phyloP scores from a whole-genome alignment of 495 filamentous ascomycete species.

The Lasiosphaeria miniovina region DNA sequence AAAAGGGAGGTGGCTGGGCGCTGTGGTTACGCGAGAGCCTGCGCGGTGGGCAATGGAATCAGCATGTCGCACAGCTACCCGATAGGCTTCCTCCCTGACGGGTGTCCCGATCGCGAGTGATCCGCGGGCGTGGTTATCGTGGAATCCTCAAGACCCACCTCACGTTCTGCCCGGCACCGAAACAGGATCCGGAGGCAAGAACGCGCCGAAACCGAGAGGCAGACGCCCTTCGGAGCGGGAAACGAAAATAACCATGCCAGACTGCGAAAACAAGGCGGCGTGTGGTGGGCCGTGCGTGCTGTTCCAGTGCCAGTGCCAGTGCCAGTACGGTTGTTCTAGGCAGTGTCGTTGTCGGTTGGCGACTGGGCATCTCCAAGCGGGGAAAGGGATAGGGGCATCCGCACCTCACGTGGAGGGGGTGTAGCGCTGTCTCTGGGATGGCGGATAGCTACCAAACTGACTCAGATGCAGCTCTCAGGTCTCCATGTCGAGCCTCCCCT shows the following conservation, averaged over 20 bases:
- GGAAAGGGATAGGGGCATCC: no score
- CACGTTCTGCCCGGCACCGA: neutral
- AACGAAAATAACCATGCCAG: neutral
- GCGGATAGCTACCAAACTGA: no score
- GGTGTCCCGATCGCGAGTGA: constrained; percentile 23
- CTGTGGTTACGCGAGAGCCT: neutral
- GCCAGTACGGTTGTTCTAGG: no score
- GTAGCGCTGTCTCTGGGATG: no score
- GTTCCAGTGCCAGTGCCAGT: neutral
- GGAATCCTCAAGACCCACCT: constrained; percentile 8
- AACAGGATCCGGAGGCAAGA: neutral
- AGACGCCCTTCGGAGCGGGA: neutral
- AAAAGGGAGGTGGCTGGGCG: neutral
- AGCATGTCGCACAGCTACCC: constrained; percentile 21
- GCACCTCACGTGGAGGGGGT: no score
- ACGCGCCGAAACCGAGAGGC: neutral
- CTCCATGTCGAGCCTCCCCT: no score
- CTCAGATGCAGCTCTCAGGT: no score
- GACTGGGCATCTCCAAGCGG: no score
- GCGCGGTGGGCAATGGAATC: constrained; percentile 5
- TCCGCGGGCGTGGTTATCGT: constrained; percentile 11
- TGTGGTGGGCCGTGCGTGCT: neutral
- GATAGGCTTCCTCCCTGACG: constrained; percentile 25
- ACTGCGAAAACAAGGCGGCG: neutral
- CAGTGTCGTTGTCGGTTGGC: no score